These are phyloP conservation scores for Biscogniauxia marginata DNA, from an alignment of 2,329 filamentous ascomycete species.

Conservation along the genomic window DNA sequence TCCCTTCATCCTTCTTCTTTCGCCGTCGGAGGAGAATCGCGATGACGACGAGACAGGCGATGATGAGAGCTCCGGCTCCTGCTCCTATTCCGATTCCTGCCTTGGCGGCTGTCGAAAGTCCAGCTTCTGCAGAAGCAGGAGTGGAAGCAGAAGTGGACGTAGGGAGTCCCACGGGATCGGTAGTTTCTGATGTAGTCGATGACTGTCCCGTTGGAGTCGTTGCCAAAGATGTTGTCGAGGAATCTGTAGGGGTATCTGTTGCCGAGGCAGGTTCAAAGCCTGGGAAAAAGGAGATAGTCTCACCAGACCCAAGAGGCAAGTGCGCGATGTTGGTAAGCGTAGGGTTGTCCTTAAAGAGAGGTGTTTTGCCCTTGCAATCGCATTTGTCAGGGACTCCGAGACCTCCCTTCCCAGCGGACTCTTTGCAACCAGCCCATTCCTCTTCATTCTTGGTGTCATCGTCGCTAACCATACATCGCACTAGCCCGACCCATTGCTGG, in stretches of 20 bases:
- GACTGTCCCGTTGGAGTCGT: neutral
- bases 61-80: conserved; percentile 9
- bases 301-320: conserved; percentile 11
- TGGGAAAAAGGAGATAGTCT: conserved; percentile 13
- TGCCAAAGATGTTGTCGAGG: neutral
- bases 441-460: neutral
- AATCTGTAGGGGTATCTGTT: neutral
- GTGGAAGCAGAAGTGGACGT: neutral
- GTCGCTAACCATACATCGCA: conserved; percentile 7
- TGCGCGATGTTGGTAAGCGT: conserved; percentile 8
- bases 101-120: conserved; percentile 8
- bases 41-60: conserved; percentile 15
- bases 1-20: neutral
- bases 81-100: conserved; percentile 18
- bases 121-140: neutral
- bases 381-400: conserved; percentile 8
- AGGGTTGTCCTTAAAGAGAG: conserved; percentile 9
- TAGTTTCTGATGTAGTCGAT: neutral
- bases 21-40: conserved; percentile 12
- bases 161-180: neutral
- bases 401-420: conserved; percentile 5
- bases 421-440: conserved; percentile 19
- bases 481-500: conserved; percentile 17
- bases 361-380: conserved; percentile 4
- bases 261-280: conserved; percentile 6